These are phyloP conservation scores for Cucurbita pepo DNA, from an alignment of 306 rosid genomes.

Conservation along the genomic window DNA sequence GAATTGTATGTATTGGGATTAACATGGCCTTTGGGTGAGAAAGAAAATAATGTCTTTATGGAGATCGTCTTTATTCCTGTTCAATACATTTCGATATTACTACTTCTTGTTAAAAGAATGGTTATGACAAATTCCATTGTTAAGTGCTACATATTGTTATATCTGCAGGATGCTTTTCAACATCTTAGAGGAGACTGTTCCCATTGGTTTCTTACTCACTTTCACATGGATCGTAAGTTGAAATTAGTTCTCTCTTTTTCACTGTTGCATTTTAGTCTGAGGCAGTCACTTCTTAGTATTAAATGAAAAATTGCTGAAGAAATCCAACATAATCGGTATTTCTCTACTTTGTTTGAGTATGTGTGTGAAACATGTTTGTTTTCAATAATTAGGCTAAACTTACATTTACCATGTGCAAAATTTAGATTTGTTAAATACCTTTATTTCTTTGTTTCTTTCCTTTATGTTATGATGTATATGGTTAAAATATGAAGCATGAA, in stretches of 20 bases:
- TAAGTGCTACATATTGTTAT: slow-evolving; percentile 12
- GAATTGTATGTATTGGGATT: background rate
- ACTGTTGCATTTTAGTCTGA: background rate
- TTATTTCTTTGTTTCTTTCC: background rate
- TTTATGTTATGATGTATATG: background rate
- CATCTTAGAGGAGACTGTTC: slow-evolving; percentile 83
- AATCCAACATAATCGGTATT: background rate
- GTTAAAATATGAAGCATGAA: background rate
- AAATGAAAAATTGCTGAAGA: background rate
- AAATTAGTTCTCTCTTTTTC: background rate
- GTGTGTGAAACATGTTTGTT: background rate
- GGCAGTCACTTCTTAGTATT: background rate
- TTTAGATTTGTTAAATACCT: too few species aligned
- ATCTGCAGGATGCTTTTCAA: slow-evolving; percentile 82
- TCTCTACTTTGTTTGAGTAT: background rate
- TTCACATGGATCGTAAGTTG: slow-evolving; percentile 93
- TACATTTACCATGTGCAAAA: background rate
- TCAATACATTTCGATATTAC: background rate
- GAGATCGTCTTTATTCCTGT: background rate
- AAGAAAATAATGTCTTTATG: background rate
- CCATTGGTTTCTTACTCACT: slow-evolving; percentile 93
- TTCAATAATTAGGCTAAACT: background rate
- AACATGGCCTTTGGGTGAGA: background rate
- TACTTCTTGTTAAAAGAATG: background rate
- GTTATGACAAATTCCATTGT: background rate